Conservation (phyloP, 2,329 filamentous ascomycete genomes). For the Pseudocercospora pini-densiflorae region DNA sequence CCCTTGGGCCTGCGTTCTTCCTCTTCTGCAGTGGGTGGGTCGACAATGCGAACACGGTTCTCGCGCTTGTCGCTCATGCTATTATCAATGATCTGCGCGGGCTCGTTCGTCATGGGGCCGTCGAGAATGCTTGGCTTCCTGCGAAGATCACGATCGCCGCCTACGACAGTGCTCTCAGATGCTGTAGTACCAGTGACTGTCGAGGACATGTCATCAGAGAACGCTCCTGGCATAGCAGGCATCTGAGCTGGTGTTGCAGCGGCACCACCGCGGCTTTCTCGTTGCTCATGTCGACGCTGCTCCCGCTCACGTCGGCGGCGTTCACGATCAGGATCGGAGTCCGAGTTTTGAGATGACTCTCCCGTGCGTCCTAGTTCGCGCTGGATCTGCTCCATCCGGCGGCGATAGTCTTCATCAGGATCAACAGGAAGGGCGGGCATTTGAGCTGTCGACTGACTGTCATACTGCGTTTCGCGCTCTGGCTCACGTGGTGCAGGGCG, state of each 20-base stretch:
- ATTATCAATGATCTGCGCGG: conserved; percentile 42
- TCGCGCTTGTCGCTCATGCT: conserved; percentile 39
- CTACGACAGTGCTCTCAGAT: conserved; percentile 7
- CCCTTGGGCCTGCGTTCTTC: conserved; percentile 74
- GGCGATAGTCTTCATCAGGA: conserved; percentile 57
- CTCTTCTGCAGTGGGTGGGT: conserved; percentile 69
- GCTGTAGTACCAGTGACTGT: conserved; percentile 15
- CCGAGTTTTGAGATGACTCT: conserved; percentile 27
- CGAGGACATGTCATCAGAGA: conserved; percentile 30
- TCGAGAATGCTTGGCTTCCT: conserved; percentile 40
- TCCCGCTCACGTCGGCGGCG: conserved; percentile 40
- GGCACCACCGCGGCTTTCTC: conserved; percentile 26
- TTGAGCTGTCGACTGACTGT: conserved; percentile 19
- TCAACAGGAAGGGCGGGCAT: conserved; percentile 43
- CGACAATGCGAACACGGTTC: conserved; percentile 63
- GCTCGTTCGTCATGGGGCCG: conserved; percentile 34
- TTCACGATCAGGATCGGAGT: conserved; percentile 39
- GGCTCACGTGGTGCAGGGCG: conserved; percentile 23
- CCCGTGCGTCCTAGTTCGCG: conserved; percentile 47
- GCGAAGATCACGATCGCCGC: conserved; percentile 25
- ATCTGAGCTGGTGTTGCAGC: conserved; percentile 19
- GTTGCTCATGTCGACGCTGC: conserved; percentile 35
- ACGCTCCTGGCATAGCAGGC: conserved; percentile 29
- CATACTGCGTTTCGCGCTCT: conserved; percentile 30
- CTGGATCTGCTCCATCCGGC: conserved; percentile 52